Conservation (phyloP, 225 moss, liverwort and hornwort species). For the Antitrichia curtipendula region DNA sequence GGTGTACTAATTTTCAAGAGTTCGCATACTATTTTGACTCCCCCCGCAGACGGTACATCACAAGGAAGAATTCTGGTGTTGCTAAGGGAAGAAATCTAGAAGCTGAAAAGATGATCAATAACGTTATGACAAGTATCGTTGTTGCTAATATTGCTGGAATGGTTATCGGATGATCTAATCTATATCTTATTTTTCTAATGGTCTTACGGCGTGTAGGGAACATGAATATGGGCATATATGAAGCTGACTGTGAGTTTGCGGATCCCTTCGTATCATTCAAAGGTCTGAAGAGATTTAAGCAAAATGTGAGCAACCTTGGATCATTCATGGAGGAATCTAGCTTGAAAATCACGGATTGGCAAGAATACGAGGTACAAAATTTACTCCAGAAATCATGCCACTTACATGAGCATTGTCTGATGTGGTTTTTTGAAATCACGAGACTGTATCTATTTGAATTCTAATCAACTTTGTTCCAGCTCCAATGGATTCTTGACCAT, state of each 20-base stretch:
- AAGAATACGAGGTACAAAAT: slow-evolving; percentile 72
- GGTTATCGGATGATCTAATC: background rate
- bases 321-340: slow-evolving; percentile 97
- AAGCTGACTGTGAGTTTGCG: slow-evolving; percentile 89
- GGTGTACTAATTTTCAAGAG: background rate
- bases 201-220: slow-evolving; percentile 44
- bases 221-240: slow-evolving; percentile 80
- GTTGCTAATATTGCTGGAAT: background rate
- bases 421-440: background rate
- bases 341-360: slow-evolving; percentile 85
- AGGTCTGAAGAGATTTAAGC: slow-evolving; percentile 91
- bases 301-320: slow-evolving; percentile 93
- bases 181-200: background rate
- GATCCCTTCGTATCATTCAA: slow-evolving; percentile 98
- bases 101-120: background rate
- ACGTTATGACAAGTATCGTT: background rate
- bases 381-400: background rate
- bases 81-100: background rate
- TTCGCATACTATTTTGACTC: background rate
- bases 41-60: background rate
- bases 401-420: background rate
- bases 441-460: background rate
- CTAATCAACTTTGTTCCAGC: background rate
- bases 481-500: background rate
- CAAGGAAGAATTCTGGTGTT: background rate